A percentile compares a stretch with the other conserved stretches of the same genome.
phyloP scores from a whole-genome alignment of 352 stramenopile genomes.

The Phytophthora kernoviae region DNA sequence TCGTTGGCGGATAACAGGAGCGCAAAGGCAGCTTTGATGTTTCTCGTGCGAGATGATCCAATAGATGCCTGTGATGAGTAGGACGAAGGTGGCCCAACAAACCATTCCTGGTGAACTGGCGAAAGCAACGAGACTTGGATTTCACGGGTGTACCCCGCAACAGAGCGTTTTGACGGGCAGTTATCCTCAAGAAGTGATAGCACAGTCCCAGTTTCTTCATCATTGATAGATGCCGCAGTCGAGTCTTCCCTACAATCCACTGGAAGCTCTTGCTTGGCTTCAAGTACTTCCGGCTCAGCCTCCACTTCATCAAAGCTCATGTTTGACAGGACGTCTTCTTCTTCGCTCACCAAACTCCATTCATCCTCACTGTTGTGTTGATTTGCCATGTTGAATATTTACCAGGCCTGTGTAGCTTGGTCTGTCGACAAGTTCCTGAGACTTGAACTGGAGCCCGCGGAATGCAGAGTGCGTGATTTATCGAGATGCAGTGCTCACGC shows the following conservation, averaged over 20 bases:
- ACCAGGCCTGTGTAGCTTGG: background rate
- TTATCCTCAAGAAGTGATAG: conserved; percentile 34
- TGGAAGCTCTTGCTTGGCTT: background rate
- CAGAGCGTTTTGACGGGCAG: conserved; percentile 6
- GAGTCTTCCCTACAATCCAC: background rate
- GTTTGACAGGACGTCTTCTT: conserved; percentile 31
- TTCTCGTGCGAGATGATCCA: conserved; percentile 5
- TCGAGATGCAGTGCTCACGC: background rate
- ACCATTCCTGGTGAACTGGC: conserved; percentile 31
- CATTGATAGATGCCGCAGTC: background rate
- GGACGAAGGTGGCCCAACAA: conserved; percentile 5
- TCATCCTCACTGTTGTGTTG: conserved; percentile 46
- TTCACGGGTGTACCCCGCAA: conserved; percentile 22
- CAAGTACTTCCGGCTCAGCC: conserved; percentile 26
- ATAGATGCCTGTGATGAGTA: conserved; percentile 2
- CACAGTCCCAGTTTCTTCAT: conserved; percentile 24
- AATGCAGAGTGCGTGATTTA: conserved; percentile 13
- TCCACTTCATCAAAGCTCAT: conserved; percentile 40
- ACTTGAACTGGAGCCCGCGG: conserved; percentile 8
- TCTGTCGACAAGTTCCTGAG: background rate
- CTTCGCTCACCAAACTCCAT: conserved; percentile 60
- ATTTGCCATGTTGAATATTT: conserved; percentile 5
- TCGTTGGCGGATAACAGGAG: background rate
- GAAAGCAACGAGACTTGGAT: conserved; percentile 46
- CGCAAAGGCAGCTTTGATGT: conserved; percentile 34